phyloP scores from a whole-genome alignment of 148 eudicot species.

The Amaranthus cruentus region DNA sequence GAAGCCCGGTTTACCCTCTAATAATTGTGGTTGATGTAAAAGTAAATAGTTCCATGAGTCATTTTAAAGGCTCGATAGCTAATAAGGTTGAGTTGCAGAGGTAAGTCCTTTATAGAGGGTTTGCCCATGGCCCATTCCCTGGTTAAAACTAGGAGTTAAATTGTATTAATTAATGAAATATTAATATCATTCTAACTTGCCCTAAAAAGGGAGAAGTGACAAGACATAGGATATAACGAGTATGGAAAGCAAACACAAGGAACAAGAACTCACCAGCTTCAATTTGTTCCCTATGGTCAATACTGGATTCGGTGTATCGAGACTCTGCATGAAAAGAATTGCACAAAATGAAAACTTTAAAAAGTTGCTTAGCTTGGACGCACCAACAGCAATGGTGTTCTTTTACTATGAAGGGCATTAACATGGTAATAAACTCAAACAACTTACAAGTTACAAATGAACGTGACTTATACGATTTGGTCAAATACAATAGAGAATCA shows the following conservation, averaged over 20 bases:
- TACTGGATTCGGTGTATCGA: constrained; percentile 71
- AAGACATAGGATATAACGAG: neutral
- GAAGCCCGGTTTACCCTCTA: too few relatives aligned
- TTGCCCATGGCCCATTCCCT: too few relatives aligned
- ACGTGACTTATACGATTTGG: neutral
- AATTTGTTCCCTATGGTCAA: constrained; percentile 55
- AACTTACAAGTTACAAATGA: neutral
- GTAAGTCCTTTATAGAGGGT: too few relatives aligned
- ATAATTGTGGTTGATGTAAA: too few relatives aligned
- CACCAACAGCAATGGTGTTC: neutral
- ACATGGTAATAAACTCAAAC: neutral
- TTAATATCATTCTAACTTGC: too few relatives aligned
- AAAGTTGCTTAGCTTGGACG: neutral
- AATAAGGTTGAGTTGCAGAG: too few relatives aligned
- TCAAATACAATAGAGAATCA: neutral
- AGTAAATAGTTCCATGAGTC: too few relatives aligned
- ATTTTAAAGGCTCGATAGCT: too few relatives aligned
- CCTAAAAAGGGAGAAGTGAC: neutral
- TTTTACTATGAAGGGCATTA: neutral
- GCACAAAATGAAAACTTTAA: neutral
- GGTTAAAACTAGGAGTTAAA: too few relatives aligned
- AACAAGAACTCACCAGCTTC: constrained; percentile 48
- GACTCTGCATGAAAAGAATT: constrained; percentile 48
- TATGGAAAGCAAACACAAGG: neutral
- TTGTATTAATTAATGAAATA: too few relatives aligned